Evolutionary conservation across 345 rosid genomes (phyloP).

Genomic region (Mangifera indica): DNA sequence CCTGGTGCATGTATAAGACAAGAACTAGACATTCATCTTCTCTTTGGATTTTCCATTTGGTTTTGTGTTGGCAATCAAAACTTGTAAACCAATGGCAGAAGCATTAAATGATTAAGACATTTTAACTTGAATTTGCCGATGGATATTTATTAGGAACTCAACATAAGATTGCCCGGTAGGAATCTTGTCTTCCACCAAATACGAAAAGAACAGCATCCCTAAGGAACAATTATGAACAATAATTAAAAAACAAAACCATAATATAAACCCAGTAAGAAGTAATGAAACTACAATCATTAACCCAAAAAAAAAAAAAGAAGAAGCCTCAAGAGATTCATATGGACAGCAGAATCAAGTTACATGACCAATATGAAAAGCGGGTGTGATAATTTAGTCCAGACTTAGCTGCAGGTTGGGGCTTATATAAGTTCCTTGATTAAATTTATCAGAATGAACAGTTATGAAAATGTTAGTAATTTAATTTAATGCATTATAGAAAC

Average conservation of each 20-base stretch:
- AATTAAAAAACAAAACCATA: not conserved
- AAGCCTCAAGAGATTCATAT: not conserved
- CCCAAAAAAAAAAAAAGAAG: not conserved
- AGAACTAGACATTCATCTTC: not conserved
- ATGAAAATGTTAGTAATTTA: not conserved
- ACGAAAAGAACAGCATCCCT: conserved; percentile 77
- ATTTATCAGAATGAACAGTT: not conserved
- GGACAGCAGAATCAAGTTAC: not conserved
- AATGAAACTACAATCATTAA: not conserved
- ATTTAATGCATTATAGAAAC: not conserved
- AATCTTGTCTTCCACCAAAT: conserved; percentile 82
- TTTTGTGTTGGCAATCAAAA: conserved; percentile 11
- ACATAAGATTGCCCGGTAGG: conserved; percentile 69
- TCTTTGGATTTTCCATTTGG: not conserved
- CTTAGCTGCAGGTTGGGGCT: not conserved
- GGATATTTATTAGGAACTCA: conserved; percentile 83
- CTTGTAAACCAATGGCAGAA: conserved; percentile 16
- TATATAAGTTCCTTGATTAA: too few relatives aligned
- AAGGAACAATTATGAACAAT: conserved; percentile 14
- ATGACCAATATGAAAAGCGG: not conserved
- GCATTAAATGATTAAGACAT: conserved; percentile 49
- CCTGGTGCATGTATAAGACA: not conserved
- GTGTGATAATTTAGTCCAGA: not conserved
- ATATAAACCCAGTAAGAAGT: not conserved
- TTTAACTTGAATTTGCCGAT: conserved; percentile 87